Conservation (phyloP, 441 rosid genomes). For the Brassica balearica region DNA sequence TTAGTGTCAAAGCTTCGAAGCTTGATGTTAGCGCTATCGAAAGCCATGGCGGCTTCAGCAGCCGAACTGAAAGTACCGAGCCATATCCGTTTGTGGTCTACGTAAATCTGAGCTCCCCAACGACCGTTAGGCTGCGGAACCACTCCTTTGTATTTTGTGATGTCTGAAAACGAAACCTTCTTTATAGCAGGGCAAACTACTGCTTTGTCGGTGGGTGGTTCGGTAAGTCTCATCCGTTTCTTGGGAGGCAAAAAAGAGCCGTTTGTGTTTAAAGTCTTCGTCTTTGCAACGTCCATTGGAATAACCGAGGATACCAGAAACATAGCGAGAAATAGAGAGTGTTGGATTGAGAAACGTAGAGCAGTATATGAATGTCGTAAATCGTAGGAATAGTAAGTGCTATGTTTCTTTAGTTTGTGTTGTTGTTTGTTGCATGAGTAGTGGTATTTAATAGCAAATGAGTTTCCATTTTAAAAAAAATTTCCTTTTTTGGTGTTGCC, state of each 20-base stretch:
- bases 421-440: background rate
- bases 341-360: background rate
- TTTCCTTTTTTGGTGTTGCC: background rate
- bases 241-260: background rate
- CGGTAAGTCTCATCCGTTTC: background rate
- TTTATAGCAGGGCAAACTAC: too few species aligned
- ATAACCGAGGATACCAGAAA: background rate
- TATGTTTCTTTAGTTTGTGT: background rate
- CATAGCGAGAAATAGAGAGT: background rate
- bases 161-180: background rate
- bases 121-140: conserved; percentile 55
- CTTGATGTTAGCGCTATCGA: conserved; percentile 55
- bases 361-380: background rate
- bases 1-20: conserved; percentile 34
- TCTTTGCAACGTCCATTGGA: conserved; percentile 1
- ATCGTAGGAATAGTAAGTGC: background rate
- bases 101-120: conserved; percentile 64
- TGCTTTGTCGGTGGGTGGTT: background rate
- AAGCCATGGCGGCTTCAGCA: conserved; percentile 58
- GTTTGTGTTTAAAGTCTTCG: background rate
- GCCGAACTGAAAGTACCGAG: conserved; percentile 58
- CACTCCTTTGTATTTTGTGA: conserved; percentile 42
- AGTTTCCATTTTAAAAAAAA: too few species aligned
- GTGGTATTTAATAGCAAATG: too few species aligned
- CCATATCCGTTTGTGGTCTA: conserved; percentile 59